Percentiles rank a stretch among this genome's conserved stretches.
Evolutionary conservation across 345 rosid species (phyloP).

Genomic region (Combretum micranthum): DNA sequence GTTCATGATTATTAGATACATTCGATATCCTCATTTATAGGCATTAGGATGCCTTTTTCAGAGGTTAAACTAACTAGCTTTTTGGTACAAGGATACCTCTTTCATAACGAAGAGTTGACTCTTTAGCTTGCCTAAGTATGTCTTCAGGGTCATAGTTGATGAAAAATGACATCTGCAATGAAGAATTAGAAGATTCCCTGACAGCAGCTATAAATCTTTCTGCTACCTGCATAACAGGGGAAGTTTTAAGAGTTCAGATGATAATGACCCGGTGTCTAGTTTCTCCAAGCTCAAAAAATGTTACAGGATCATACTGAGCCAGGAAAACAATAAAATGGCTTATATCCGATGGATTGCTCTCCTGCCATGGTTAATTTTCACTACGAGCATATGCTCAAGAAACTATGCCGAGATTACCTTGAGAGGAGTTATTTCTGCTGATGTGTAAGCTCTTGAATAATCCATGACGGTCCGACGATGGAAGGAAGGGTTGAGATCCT

Average conservation of each 20-base stretch:
- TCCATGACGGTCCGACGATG: conserved; percentile 43
- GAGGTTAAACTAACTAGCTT: too few relatives aligned
- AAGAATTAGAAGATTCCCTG: conserved; percentile 28
- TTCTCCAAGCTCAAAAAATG: background rate
- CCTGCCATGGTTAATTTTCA: too few relatives aligned
- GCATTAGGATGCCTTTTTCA: background rate
- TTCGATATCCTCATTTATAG: background rate
- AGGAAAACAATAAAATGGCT: background rate
- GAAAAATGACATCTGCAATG: conserved; percentile 53
- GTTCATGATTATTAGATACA: too few relatives aligned
- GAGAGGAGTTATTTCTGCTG: conserved; percentile 40
- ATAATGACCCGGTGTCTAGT: too few relatives aligned
- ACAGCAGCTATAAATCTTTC: conserved; percentile 41
- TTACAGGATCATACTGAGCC: background rate
- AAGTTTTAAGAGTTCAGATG: too few relatives aligned
- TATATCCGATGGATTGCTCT: too few relatives aligned
- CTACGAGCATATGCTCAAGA: too few relatives aligned
- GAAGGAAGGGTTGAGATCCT: conserved; percentile 15
- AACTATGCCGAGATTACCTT: conserved; percentile 17
- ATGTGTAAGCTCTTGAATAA: conserved; percentile 46
- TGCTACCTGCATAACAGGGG: conserved; percentile 34
- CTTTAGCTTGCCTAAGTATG: conserved; percentile 48
- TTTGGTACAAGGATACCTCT: conserved; percentile 30
- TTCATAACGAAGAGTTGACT: conserved; percentile 48
- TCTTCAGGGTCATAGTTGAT: conserved; percentile 37